Evolutionary conservation across 495 filamentous ascomycete genomes (phyloP), one percentile per base, ranked within the genome.

Genomic region (Aspergillus sclerotioniger): DNA sequence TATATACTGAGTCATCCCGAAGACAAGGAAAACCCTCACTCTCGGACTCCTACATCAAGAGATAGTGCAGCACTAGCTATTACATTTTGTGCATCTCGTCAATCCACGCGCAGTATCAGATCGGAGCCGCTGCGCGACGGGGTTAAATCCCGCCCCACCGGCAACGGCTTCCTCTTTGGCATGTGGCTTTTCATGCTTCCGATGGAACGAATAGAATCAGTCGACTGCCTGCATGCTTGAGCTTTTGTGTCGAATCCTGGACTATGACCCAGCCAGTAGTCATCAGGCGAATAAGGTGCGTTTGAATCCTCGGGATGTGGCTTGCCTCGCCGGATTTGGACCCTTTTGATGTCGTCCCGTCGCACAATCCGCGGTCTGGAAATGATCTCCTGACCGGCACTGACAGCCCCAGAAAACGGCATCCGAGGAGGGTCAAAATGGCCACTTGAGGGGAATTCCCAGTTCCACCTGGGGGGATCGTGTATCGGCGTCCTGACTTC

Each of bases 91-190:
- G 16, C 35, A 10, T 15, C 25, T 20, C 20, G 28, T 68, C 53
- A 74, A 53, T 78, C 74, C 46, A 76, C 74, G 12, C 67, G 62
- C 8, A 76, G 53, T 28, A 75, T 72, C 60, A 78, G 58, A 57
- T 76, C 73, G 15, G 65, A 56, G 6, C 73, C 71, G 33, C 65
- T 41, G 48, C 64, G 64, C 6, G 72, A 75, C 3, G 74, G 74
- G 9, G 70, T 76, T 37, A 78, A 48, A 56, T 76, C 72, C 53
- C 66, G 69, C 54, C 71, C 69, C n/a, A 57, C 61, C 0, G 70
- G 67, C 13, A 62, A 62, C 29, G 61, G 59, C 29, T 71, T 66
- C 37, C 64, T 66, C 19, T 58, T 59, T 6, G 59, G 49, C 56
- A 53, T 63, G 29, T 45, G 51, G 28, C 51, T 19, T 32, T 10